Evolutionary conservation across 2,329 filamentous ascomycete species (phyloP), one percentile per base, ranked within the genome.

Genomic region (Arthrinium phaeospermum): DNA sequence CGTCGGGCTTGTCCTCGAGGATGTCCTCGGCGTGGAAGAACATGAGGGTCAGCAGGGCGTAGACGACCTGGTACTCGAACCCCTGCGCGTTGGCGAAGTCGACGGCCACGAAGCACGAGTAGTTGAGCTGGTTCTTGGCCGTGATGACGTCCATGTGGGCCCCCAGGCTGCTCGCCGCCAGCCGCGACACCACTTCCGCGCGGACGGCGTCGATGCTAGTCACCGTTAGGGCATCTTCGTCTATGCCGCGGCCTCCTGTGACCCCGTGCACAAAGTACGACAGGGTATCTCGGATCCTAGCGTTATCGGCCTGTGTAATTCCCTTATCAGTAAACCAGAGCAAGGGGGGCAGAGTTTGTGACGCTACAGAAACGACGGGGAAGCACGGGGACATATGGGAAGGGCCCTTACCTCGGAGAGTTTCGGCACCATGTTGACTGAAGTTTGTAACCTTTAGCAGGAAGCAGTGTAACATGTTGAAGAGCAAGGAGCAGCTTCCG

Each of bases 11-110:
- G 67, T 71, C 12, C 49, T 71, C 72, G 49, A 73, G 45, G 47
- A 73, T 47, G 72, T 73, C 72, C 27, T 73, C 72, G 22, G 67
- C 70, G 72, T 73, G 72, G 49, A 73, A 71, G 47, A 73, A 73
- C 64, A 71, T 69, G 45, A 73, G 64, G 47, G 70, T 73, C 57
- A 73, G 64, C 61, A 71, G 16, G 27, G 72, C 72, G 37, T 71
- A 34, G 4, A 73, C 37, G 37, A 71, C 70, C 70, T 73, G 72
- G 69, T 71, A 73, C 24, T 73, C 72, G 70, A 73, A 69, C 24
- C 64, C 70, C 49, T 69, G 72, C 2, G 61, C 64, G 34, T 71
- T 19, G 64, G 64, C 67, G 37, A 73, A 71, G 72, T 71, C 72
- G 64, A 67, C 70, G 16, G 72, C 72, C 34, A 73, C 70, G 64